Evolutionary conservation across 768 basidiomycete species (phyloP).

Genomic region (Psilocybe cyanescens): DNA sequence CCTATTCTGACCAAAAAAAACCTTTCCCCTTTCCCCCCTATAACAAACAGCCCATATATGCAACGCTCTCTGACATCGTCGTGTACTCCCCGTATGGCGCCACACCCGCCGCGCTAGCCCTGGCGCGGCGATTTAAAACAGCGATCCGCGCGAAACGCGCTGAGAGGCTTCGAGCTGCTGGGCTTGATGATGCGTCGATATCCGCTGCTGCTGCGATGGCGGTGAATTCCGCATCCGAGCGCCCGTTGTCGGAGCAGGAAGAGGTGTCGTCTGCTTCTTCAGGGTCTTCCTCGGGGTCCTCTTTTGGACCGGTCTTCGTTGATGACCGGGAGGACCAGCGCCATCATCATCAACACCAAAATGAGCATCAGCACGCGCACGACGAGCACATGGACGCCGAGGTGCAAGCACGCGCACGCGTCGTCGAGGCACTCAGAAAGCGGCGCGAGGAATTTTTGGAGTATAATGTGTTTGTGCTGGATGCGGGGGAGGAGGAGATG

Average conservation of each 20-base stretch:
- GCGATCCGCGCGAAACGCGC: conserved; percentile 62
- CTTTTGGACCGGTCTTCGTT: no score
- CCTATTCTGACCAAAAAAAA: no score
- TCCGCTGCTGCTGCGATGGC: background rate
- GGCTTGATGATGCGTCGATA: conserved; percentile 9
- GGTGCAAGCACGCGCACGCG: background rate
- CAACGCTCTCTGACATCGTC: conserved; percentile 88
- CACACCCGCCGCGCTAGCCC: conserved; percentile 53
- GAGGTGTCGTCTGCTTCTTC: background rate
- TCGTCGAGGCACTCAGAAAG: conserved; percentile 9
- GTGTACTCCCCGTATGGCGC: conserved; percentile 81
- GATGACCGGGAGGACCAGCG: background rate
- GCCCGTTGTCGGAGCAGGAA: no score
- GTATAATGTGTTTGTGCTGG: conserved; percentile 83
- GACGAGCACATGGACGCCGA: no score
- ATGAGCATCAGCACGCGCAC: background rate
- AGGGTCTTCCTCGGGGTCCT: no score
- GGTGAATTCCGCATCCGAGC: background rate
- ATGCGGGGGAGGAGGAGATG: conserved; percentile 53
- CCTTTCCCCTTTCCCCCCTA: background rate
- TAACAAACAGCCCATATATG: conserved; percentile 69
- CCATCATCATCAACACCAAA: background rate
- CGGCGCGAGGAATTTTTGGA: conserved; percentile 38
- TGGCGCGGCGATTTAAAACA: conserved; percentile 68
- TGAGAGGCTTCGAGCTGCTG: conserved; percentile 45